A percentile compares a stretch with the other conserved stretches of the same genome.
Conservation (phyloP, 805 yeast genomes). For the Candida easanensis region DNA sequence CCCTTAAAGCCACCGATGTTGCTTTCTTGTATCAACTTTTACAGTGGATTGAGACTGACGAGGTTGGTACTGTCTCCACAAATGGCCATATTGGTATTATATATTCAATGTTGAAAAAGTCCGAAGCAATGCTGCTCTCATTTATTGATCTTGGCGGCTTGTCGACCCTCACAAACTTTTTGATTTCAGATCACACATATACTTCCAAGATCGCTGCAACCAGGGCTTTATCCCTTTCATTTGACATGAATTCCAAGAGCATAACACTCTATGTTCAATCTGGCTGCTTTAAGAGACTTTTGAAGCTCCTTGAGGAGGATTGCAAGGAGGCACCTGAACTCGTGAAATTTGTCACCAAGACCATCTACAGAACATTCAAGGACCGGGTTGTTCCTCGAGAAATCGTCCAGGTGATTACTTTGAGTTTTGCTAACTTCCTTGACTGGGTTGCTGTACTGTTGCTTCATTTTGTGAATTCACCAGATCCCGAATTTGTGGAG, state of each 20-base stretch:
- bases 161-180: slow-evolving; percentile 8
- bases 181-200: slow-evolving; percentile 1
- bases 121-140: neutral
- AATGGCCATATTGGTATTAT: slow-evolving; percentile 1
- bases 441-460: slow-evolving; percentile 40
- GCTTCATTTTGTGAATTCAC: slow-evolving; percentile 27
- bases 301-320: slow-evolving; percentile 45
- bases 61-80: neutral
- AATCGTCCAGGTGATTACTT: slow-evolving; percentile 39
- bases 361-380: slow-evolving; percentile 35
- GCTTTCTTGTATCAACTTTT: slow-evolving; percentile 1
- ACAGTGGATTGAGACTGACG: neutral
- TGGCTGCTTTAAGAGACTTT: slow-evolving; percentile 41
- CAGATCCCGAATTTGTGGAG: slow-evolving; percentile 22
- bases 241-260: slow-evolving; percentile 31
- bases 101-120: neutral
- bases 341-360: slow-evolving; percentile 36
- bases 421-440: slow-evolving; percentile 35
- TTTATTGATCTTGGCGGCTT: slow-evolving; percentile 24
- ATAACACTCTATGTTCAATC: slow-evolving; percentile 41
- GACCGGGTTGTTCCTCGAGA: slow-evolving; percentile 38
- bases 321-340: slow-evolving; percentile 38
- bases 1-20: neutral
- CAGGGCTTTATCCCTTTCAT: slow-evolving; percentile 7
- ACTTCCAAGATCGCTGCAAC: slow-evolving; percentile 3